A percentile compares a stretch with the other conserved stretches of the same genome.
These are phyloP conservation scores for Artemisia tridentata DNA, from an alignment of 129 eudicot species.

Conservation along the genomic window DNA sequence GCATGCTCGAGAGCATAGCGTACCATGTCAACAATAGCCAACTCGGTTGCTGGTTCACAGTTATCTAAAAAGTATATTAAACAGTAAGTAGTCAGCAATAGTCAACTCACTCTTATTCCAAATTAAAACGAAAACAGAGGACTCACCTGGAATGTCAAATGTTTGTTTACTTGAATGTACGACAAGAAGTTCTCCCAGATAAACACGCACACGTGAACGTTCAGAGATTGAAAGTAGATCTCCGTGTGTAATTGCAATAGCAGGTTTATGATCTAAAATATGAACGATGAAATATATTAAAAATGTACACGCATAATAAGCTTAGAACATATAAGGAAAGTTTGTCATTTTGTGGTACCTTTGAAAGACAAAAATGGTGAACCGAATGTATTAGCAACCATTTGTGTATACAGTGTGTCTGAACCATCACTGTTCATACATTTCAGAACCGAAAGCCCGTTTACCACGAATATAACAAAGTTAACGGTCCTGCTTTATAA, in stretches of 20 bases:
- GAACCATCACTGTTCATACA: conserved; percentile 40
- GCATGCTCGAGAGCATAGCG: conserved; percentile 76
- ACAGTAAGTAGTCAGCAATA: neutral
- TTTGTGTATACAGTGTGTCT: conserved; percentile 35
- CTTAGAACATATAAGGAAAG: neutral
- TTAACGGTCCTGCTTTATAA: conserved; percentile 44
- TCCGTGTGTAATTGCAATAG: conserved; percentile 81
- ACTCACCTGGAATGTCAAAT: conserved; percentile 81
- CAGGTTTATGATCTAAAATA: conserved; percentile 84
- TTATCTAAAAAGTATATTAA: conserved; percentile 37
- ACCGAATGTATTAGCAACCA: conserved; percentile 42
- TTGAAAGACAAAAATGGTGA: conserved; percentile 58
- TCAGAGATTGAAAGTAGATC: conserved; percentile 68
- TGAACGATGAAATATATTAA: neutral
- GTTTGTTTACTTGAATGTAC: conserved; percentile 65
- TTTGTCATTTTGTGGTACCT: conserved; percentile 40
- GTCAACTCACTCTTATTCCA: neutral
- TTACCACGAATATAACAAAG: conserved; percentile 78
- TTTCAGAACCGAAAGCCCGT: conserved; percentile 64
- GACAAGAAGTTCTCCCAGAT: conserved; percentile 66
- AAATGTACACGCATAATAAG: conserved; percentile 1
- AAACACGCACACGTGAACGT: conserved; percentile 57
- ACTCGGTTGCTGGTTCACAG: conserved; percentile 43
- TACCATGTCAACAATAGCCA: conserved; percentile 59
- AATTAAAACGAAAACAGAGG: neutral